Evolutionary conservation across 1,284 basidiomycete species (phyloP).

Genomic region (Apiotrichum brassicae): DNA sequence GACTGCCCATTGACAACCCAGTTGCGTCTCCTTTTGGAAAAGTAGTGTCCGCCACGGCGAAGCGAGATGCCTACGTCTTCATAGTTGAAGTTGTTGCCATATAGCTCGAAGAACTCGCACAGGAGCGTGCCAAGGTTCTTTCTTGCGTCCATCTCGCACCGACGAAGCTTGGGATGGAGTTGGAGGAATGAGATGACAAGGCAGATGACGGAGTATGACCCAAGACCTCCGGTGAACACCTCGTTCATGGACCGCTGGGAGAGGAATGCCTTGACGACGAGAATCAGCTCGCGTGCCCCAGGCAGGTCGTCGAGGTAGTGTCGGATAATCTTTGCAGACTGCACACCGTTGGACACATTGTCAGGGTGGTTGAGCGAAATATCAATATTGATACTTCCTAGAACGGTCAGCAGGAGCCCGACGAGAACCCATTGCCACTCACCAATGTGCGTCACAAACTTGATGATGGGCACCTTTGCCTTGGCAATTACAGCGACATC

Average conservation of each 20-base stretch:
- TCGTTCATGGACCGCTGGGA: conserved; percentile 91
- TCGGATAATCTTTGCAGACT: conserved; percentile 73
- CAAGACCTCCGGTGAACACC: conserved; percentile 89
- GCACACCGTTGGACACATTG: conserved; percentile 61
- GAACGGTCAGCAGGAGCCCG: background rate
- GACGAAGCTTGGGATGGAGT: conserved; percentile 90
- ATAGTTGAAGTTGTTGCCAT: conserved; percentile 88
- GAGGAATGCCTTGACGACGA: conserved; percentile 86
- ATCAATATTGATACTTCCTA: conserved; percentile 76
- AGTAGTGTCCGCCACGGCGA: conserved; percentile 76
- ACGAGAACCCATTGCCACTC: conserved; percentile 16
- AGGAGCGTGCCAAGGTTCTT: conserved; percentile 85
- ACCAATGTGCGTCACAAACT: conserved; percentile 71
- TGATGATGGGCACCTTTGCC: conserved; percentile 89
- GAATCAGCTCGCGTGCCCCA: conserved; percentile 69
- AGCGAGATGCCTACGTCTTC: conserved; percentile 85
- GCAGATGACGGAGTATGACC: conserved; percentile 91
- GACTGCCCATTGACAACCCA: conserved; percentile 62
- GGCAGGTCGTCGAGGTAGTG: conserved; percentile 68
- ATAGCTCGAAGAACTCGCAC: conserved; percentile 95
- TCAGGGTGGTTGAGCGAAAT: conserved; percentile 75
- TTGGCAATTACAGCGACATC: conserved; percentile 75
- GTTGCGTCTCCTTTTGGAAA: conserved; percentile 67
- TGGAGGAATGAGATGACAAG: conserved; percentile 89
- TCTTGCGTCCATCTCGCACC: conserved; percentile 77